Evolutionary conservation across 106 monocot genomes (phyloP).

Genomic region (Dioscorea zingiberensis): DNA sequence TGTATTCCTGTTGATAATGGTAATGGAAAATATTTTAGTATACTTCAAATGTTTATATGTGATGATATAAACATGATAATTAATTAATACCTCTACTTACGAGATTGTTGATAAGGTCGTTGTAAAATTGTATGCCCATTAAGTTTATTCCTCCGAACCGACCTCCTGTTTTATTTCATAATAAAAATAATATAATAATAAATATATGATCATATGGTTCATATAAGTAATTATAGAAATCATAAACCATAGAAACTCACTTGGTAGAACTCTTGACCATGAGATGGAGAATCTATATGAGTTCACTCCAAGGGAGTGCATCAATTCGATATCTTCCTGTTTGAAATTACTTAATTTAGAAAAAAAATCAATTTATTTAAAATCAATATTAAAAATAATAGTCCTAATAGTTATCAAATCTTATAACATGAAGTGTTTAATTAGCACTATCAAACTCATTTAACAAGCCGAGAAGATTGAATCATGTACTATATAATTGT

Average conservation of each 20-base stretch:
- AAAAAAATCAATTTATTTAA: neutral
- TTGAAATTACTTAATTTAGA: neutral
- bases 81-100: constrained; percentile 32
- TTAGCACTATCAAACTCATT: neutral
- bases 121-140: constrained; percentile 44
- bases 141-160: constrained; percentile 40
- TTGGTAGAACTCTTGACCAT: constrained; percentile 23
- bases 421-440: no score
- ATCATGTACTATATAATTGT: constrained; percentile 10
- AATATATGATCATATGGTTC: neutral
- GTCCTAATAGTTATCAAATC: no score
- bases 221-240: neutral
- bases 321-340: constrained; percentile 19
- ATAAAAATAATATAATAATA: neutral
- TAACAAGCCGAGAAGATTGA: neutral
- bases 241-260: constrained; percentile 1
- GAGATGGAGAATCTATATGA: constrained; percentile 25
- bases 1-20: constrained; percentile 35
- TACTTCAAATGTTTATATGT: no score
- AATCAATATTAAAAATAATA: neutral
- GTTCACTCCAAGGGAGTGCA: constrained; percentile 22
- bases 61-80: no score
- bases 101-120: constrained; percentile 34
- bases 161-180: constrained; percentile 37
- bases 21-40: no score